These are phyloP conservation scores for Pyrus pyrifolia DNA, from an alignment of 306 rosid genomes.

Conservation along the genomic window DNA sequence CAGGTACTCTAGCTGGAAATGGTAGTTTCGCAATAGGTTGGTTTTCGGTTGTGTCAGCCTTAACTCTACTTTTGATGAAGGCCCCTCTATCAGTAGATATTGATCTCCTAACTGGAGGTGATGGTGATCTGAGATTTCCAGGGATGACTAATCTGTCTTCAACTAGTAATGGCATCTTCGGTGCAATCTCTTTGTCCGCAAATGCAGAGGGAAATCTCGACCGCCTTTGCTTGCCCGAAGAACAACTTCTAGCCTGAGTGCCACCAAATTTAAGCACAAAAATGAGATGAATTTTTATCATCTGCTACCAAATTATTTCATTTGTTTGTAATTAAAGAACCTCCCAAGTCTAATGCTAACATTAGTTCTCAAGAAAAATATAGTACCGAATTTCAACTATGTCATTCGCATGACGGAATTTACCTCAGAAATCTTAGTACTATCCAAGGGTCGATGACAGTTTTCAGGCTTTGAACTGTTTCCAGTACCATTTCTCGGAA, in stretches of 20 bases:
- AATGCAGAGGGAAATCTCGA: conserved; percentile 60
- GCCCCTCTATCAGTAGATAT: conserved; percentile 84
- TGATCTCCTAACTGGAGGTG: conserved; percentile 84
- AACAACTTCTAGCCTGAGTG: conserved; percentile 73
- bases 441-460: conserved; percentile 42
- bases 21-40: conserved; percentile 48
- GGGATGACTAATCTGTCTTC: conserved; percentile 60
- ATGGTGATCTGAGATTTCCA: conserved; percentile 64
- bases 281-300: not conserved
- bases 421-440: conserved; percentile 57
- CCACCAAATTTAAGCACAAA: not conserved
- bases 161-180: conserved; percentile 42
- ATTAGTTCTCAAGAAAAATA: not conserved
- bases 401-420: not conserved
- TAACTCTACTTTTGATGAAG: conserved; percentile 48
- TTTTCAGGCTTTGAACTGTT: conserved; percentile 49
- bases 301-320: not conserved
- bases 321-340: not conserved
- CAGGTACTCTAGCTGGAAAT: conserved; percentile 55
- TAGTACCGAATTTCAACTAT: not conserved
- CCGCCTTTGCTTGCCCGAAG: conserved; percentile 86
- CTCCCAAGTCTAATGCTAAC: not conserved
- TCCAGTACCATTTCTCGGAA: conserved; percentile 49
- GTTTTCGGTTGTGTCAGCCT: conserved; percentile 44
- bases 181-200: conserved; percentile 51